Base-by-base conservation (phyloP, 345 rosid species). In the Zanthoxylum bungeanum region DNA sequence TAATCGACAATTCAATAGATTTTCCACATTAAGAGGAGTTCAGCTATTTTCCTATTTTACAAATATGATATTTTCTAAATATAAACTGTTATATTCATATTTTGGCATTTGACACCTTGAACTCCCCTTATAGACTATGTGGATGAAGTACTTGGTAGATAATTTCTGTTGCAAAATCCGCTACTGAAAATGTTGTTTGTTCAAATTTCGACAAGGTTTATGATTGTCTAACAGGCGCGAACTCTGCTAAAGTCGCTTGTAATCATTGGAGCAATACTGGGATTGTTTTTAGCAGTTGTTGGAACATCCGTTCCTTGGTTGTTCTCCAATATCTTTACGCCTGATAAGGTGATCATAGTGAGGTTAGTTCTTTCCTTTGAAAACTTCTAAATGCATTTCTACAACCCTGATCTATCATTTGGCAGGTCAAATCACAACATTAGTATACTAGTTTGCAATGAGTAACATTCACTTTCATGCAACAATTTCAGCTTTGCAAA, bases 291-390 rank as follows among this genome's bases (percentile, higher is more conserved):
- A 25, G 91, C 77, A 7, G 10, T 62, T 46, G 57, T 81, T 61
- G 88, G 88, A 69, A 77, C 84, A 8, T 75, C 68, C 58, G 74
- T 82, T 60, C 88, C 88, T 71, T 76, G 83, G 87, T 63, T 78
- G 63, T 79, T 84, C 70, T 88, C 91, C 12, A 74, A 49, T 58
- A 65, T 84, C 60, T 86, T 84, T 60, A 86, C 88, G n/a, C 76
- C 78, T 36, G 86, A 86, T 66, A 76, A 67, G 36, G 55, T 64
- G 46, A 76, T 86, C 69, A 64, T 80, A 69, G 60, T 19, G 81
- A 82, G 87, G 91, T 84, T 47, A 77, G 82, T 55, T 55, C 36
- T 52, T 40, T 2, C 52, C 1, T 65, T 61, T 44, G 9, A 4
- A n/a, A 24, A 10, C 53, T 5, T 42, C 31, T 19, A 63, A 52